Evolutionary conservation across 2,329 filamentous ascomycete species (phyloP).

Genomic region (Raffaelea deltoideospora): DNA sequence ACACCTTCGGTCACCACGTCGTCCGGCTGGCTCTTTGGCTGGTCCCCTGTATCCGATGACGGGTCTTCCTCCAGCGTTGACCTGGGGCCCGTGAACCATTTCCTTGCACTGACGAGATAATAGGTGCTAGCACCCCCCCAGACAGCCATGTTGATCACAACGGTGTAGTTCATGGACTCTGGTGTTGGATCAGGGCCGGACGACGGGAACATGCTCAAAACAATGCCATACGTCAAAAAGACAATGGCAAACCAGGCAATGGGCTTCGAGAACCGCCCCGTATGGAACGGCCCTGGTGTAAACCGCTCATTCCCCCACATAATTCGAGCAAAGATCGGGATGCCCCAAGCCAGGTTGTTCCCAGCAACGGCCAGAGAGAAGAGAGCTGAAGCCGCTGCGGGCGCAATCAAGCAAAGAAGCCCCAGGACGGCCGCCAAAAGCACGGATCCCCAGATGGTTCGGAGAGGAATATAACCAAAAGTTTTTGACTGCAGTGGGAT

Average conservation of each 20-base stretch:
- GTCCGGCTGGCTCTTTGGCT: no score
- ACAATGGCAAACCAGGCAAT: conserved; percentile 37
- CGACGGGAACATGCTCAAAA: conserved; percentile 43
- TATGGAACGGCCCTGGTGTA: conserved; percentile 43
- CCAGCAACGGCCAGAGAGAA: conserved; percentile 45
- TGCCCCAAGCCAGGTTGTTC: conserved; percentile 45
- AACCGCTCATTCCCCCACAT: conserved; percentile 44
- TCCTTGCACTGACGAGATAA: conserved; percentile 39
- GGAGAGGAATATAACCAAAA: conserved; percentile 41
- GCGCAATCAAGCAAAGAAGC: conserved; percentile 40
- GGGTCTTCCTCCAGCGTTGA: conserved; percentile 31
- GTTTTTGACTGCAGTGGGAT: conserved; percentile 20
- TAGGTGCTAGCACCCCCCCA: conserved; percentile 42
- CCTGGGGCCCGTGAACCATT: conserved; percentile 46
- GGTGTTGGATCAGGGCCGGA: conserved; percentile 34
- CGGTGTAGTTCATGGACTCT: conserved; percentile 45
- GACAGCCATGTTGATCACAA: conserved; percentile 43
- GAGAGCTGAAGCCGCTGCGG: conserved; percentile 40
- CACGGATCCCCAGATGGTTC: conserved; percentile 38
- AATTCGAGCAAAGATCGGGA: conserved; percentile 41
- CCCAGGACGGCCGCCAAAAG: conserved; percentile 35
- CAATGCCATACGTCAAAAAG: conserved; percentile 39
- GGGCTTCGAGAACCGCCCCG: conserved; percentile 33
- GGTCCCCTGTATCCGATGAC: no score
- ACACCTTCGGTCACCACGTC: no score